Percentiles rank a stretch among this genome's conserved stretches.
Evolutionary conservation across 495 filamentous ascomycete species (phyloP).

Genomic region (Aspergillus bridgeri): DNA sequence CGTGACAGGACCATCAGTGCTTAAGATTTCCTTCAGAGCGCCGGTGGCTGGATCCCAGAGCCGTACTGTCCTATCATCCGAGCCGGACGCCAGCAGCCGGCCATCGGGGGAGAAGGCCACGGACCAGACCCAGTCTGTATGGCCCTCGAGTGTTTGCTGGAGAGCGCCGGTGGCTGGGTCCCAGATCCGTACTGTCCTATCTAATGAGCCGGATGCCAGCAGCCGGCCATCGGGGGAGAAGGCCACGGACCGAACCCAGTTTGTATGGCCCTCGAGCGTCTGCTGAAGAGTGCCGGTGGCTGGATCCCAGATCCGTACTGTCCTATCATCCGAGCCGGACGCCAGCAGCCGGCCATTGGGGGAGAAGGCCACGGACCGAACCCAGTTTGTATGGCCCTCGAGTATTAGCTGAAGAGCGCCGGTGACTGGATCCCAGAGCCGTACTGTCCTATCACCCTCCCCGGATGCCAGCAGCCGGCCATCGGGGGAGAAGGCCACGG

Average conservation of each 20-base stretch:
- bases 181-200: constrained; percentile 12
- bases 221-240: no score
- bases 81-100: constrained; percentile 7
- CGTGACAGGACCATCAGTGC: no score
- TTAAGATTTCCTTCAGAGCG: no score
- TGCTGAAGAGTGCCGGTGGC: constrained; percentile 13
- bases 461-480: no score
- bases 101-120: constrained; percentile 23
- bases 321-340: constrained; percentile 20
- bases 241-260: no score
- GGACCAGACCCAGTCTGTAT: constrained; percentile 11
- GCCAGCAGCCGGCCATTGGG: constrained; percentile 28
- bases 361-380: constrained; percentile 30
- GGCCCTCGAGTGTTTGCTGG: constrained; percentile 18
- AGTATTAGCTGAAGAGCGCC: constrained; percentile 18
- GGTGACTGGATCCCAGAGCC: not conserved
- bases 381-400: constrained; percentile 15
- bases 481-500: no score
- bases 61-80: no score
- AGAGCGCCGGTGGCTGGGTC: constrained; percentile 1
- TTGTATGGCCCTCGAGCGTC: constrained; percentile 26
- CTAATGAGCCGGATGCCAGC: no score
- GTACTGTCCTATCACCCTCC: no score
- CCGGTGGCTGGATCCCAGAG: no score
- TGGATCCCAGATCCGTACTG: constrained; percentile 21